Evolutionary conservation across 2,329 filamentous ascomycete genomes (phyloP), one percentile per base, ranked within the genome.

Genomic region (Sarocladium oryzae): DNA sequence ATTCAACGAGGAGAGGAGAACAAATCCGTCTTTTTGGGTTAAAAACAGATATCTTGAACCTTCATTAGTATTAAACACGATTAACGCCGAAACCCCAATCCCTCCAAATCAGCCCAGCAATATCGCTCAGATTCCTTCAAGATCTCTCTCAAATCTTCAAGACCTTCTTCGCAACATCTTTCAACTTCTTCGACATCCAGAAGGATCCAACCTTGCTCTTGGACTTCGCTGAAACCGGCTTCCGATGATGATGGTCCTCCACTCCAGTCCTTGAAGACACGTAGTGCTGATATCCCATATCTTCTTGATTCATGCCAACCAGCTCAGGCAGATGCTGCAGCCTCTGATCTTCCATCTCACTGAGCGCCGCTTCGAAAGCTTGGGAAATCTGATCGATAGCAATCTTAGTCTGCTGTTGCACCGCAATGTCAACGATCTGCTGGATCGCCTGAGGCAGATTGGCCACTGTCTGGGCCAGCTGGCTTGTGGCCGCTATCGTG

Each of bases 361-460:
- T 21, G 15, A 58, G 52, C n/a, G 58, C 54, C 30, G 54, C 50
- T 26, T 60, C 57, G 30, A 61, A 63, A 2, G 54, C 57, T 21
- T 54, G 36, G 33, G 58, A 49, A 8, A 60, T 56, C 1, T 58
- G 53, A 5, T 52, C 51, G 10, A 63, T 40, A 2, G 61, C 56
- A 5, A 45, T 32, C 18, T 58, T 51, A 11, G 56, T 52, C 2
- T 64, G 57, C 4, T 60, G 43, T 5, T 63, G 53, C 13, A 63
- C 53, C 5, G 60, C 32, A 18, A 46, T 13, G 28, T 33, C 21
- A 8, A 66, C 57, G 3, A 58, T 58, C n/a, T 62, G 55, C 11
- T 57, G 55, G 51, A 66, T 55, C 24, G 56, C 56, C 2, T 40
- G 20, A 2, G 63, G 62, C 8, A 66, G 54, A 8, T 63, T 61